Base-by-base conservation (phyloP, 2,329 filamentous ascomycete species). In the Juglanconis sp. region DNA sequence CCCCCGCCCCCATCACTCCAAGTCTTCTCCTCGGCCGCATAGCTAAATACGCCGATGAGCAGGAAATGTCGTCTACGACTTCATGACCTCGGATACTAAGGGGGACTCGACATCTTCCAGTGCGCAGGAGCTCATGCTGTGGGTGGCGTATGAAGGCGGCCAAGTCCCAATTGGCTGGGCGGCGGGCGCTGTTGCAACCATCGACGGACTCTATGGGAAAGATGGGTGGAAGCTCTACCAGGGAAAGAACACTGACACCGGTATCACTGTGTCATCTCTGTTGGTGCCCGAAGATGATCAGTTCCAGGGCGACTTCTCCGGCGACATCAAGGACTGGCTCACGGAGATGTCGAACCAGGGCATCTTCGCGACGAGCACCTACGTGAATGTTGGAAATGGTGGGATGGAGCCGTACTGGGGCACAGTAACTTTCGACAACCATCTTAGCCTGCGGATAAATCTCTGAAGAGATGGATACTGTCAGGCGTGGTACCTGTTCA, bases 51-150 rank as follows among this genome's bases (percentile, higher is more conserved):
- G 42, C 17, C n/a, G 17, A 4, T 3, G 2, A 6, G 3, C 50
- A 66, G 76, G 76, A 57, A 78, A 78, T 62, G 70, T 77, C 52
- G 72, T 71, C 61, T 76, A 75, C 67, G 75, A 77, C 63, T 78
- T 78, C 68, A 78, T 78, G 73, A 77, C 74, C 5, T 75, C 73
- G 17, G 71, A 76, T 64, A 74, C 71, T 8, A 72, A 76, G 52
- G 75, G 74, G 48, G 76, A 78, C 67, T 75, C 71, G 1, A 78
- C 76, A 4, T 75, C 72, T 17, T 67, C 66, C 36, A 60, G 64
- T 5, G 72, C 74, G 0, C 75, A 77, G 59, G 76, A 78, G 61
- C 69, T 77, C 31, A 79, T 78, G 76, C 74, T 78, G 13, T 78
- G 76, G 76, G 70, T 78, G 2, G 71, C 74, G 32, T 78, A 74